Base-by-base conservation (phyloP, 768 basidiomycete genomes). In the Hemileccinum rubropunctum region DNA sequence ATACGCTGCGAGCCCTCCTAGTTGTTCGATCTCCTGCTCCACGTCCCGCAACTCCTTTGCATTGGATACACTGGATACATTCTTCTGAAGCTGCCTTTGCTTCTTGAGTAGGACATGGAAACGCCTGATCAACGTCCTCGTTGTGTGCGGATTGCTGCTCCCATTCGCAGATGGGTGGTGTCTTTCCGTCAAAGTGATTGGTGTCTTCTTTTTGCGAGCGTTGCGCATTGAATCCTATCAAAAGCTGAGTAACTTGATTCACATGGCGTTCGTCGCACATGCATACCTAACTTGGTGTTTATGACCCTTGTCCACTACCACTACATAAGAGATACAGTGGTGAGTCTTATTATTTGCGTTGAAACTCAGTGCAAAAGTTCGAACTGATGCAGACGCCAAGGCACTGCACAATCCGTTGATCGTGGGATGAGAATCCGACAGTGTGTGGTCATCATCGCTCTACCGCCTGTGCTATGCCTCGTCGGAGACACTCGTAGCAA, bases 101-200 rank as follows among this genome's bases (percentile, higher is more conserved):
- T 73, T 76, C 70, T 92, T 95, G 61, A 91, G 72, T 18, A 94
- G 74, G 32, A 84, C 77, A 59, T 97, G 93, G 61, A 87, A 97
- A 50, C 72, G 76, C 35, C 90, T 83, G 58, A 97, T 95, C 54
- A 85, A 70, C 8, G 79, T 76, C 51, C 91, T 80, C 39, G 83
- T 89, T 20, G 82, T 77, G 53, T 79, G 73, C 0, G 82, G 76
- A 50, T 74, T 83, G 54, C 71, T 76, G 20, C 83, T 81, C 20
- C 51, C 46, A 12, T 33, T 32, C 17, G 47, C 20, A 6, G 48
- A 46, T 18, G 47, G 6, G 17, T 33, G 27, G 1, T 33, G 44
- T 38, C 11, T 54, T 52, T 37, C 56, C 52, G 54, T 52, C 27
- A 50, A 34, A 2, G 79, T 80, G 15, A 81, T 59, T 2, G 80